Base-by-base conservation (phyloP, 2,329 filamentous ascomycete species). In the Paraphoma sp. region DNA sequence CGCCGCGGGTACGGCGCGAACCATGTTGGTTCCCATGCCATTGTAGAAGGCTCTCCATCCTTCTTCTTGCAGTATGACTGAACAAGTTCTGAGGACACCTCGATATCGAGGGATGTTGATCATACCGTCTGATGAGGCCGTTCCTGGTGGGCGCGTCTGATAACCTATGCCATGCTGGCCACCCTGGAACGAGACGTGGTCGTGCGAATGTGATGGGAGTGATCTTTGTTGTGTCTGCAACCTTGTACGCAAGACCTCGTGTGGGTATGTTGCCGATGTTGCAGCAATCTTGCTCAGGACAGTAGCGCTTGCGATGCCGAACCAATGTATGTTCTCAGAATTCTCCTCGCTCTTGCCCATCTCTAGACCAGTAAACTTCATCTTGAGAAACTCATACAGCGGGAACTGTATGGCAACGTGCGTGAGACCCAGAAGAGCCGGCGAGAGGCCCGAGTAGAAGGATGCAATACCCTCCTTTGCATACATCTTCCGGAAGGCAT, bases 351-450 rank as follows among this genome's bases (percentile, higher is more conserved):
- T 84, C 59, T 89, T 86, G 42, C 94, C 95, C 86, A 97, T 96
- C 51, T 90, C 89, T 56, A 91, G 85, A 1, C 95, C 95, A 0
- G 94, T 98, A 70, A 99, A 97, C 57, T 85, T 87, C 70, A 87
- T 91, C 79, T 96, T 97, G 73, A 99, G 85, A 71, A 87, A 97
- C 76, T 99, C 95, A 72, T 99, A 99, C 0, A 95, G 87, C 0
- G 95, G 95, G 67, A 99, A 98, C 74, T 99, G 95, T 17, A 99
- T 95, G 17, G 95, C 95, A 40, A 99, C 95, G 73, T 99, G 95
- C 0, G 93, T 92, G 50, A 99, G 84, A 6, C 95, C 95, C 4
- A 99, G 86, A 6, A 99, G 84, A 1, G 95, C 95, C 0, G 95
- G 95, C 0, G 93, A 92, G 33, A 99, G 86, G 10, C 95, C 95